A percentile compares a stretch with the other conserved stretches of the same genome.
These are phyloP conservation scores for Xylariaceae sp. DNA, from an alignment of 2,329 filamentous ascomycete genomes.

Conservation along the genomic window DNA sequence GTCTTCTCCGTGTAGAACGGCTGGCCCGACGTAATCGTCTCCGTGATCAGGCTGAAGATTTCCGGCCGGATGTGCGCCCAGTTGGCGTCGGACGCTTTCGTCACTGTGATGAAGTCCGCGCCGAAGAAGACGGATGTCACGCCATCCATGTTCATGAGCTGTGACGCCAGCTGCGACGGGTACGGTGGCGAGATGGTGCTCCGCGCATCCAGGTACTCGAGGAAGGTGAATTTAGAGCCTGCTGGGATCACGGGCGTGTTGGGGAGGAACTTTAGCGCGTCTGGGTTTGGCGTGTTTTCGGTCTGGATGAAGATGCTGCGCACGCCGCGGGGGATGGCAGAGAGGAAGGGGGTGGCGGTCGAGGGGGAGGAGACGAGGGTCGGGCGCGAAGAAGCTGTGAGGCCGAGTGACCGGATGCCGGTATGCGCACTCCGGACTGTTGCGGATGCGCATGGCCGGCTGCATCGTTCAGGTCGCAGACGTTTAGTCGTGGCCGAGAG, in stretches of 20 bases:
- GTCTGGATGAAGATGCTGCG: slow-evolving; percentile 98
- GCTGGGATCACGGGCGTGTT: slow-evolving; percentile 81
- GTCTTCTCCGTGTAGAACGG: slow-evolving; percentile 66
- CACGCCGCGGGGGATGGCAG: slow-evolving; percentile 32
- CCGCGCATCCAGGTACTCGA: slow-evolving; percentile 88
- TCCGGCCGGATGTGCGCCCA: slow-evolving; percentile 96
- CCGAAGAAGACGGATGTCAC: slow-evolving; percentile 95
- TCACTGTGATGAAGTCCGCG: slow-evolving; percentile 92
- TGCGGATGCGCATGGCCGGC: slow-evolving; percentile 23
- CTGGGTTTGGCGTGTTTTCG: slow-evolving; percentile 87
- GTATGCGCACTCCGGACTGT: slow-evolving; percentile 29
- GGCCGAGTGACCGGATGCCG: slow-evolving; percentile 24
- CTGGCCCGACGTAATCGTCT: slow-evolving; percentile 80
- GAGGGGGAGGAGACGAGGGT: slow-evolving; percentile 2
- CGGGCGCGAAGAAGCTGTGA: slow-evolving; percentile 22
- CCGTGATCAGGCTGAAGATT: slow-evolving; percentile 90
- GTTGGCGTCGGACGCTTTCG: slow-evolving; percentile 78
- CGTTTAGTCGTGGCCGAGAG: slow-evolving; percentile 25
- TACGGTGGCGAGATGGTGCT: slow-evolving; percentile 83
- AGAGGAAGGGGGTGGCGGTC: background rate
- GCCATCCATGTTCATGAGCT: slow-evolving; percentile 88
- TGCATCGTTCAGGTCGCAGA: slow-evolving; percentile 17
- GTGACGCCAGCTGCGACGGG: slow-evolving; percentile 83
- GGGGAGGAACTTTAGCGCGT: slow-evolving; percentile 93
- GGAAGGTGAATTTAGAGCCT: slow-evolving; percentile 65